phyloP scores from a whole-genome alignment of 768 basidiomycete genomes.

The Hygrophoropsis aurantiaca region DNA sequence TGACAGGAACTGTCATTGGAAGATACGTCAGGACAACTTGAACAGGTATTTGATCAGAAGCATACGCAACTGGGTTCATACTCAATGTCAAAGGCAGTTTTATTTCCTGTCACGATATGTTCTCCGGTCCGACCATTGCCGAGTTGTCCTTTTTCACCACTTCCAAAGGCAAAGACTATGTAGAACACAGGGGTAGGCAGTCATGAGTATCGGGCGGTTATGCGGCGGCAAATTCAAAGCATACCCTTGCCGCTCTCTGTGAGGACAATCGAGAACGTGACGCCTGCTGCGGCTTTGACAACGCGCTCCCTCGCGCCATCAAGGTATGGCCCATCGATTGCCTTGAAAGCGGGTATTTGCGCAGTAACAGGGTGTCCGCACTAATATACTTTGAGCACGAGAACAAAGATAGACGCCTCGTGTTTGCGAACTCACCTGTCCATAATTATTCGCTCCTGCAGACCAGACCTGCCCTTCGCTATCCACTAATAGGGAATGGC shows the following conservation, averaged over 20 bases:
- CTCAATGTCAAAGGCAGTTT: conserved; percentile 80
- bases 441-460: conserved; percentile 76
- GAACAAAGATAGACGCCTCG: neutral
- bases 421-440: conserved; percentile 57
- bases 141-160: conserved; percentile 89
- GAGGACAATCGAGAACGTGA: conserved; percentile 81
- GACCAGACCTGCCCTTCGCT: conserved; percentile 83
- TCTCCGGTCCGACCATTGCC: conserved; percentile 95
- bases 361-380: conserved; percentile 69
- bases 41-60: neutral
- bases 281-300: conserved; percentile 75
- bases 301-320: conserved; percentile 64
- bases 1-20: conserved; percentile 58
- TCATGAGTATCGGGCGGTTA: too few species aligned
- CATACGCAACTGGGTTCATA: conserved; percentile 56
- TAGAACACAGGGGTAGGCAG: neutral
- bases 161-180: conserved; percentile 92
- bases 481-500: conserved; percentile 81
- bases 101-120: conserved; percentile 82
- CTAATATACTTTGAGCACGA: conserved; percentile 32
- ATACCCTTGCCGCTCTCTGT: conserved; percentile 80
- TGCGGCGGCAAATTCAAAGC: conserved; percentile 10
- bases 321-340: conserved; percentile 56
- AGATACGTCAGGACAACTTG: neutral
- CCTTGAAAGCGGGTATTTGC: conserved; percentile 67